These are phyloP conservation scores for Dendrobium chrysotoxum DNA, from an alignment of 106 monocot genomes.

Conservation along the genomic window DNA sequence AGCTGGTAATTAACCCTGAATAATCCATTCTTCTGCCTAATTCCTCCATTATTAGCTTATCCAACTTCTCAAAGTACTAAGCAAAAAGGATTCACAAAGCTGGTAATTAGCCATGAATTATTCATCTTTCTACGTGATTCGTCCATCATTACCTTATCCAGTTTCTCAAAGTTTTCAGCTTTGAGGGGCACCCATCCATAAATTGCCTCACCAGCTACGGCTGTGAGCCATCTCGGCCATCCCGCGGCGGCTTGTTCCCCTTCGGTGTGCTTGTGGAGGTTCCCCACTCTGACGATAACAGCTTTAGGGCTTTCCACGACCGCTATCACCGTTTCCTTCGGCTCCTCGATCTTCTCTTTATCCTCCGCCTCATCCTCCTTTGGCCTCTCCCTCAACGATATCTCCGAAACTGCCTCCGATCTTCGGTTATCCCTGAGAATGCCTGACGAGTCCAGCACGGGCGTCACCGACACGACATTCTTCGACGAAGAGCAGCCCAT, in stretches of 20 bases:
- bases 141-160: slow-evolving; percentile 57
- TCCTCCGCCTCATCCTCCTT: slow-evolving; percentile 13
- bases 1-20: too few relatives aligned
- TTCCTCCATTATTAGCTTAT: too few relatives aligned
- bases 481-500: slow-evolving; percentile 62
- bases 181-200: slow-evolving; percentile 67
- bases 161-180: slow-evolving; percentile 60
- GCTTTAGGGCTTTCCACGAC: slow-evolving; percentile 8
- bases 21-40: too few relatives aligned
- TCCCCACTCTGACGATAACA: slow-evolving; percentile 27
- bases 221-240: slow-evolving; percentile 60
- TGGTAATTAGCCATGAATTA: too few relatives aligned
- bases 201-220: slow-evolving; percentile 60
- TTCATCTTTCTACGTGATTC: not conserved
- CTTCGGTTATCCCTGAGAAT: slow-evolving; percentile 13
- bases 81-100: too few relatives aligned
- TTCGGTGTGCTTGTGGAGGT: slow-evolving; percentile 45
- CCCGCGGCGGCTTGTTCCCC: slow-evolving; percentile 72
- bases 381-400: not conserved
- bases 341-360: not conserved
- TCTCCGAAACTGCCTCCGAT: slow-evolving; percentile 8
- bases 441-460: slow-evolving; percentile 29
- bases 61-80: too few relatives aligned
- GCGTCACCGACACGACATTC: slow-evolving; percentile 45
- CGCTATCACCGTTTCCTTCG: slow-evolving; percentile 11